A percentile compares a stretch with the other conserved stretches of the same genome.
phyloP scores from a whole-genome alignment of 2,329 filamentous ascomycete genomes.

The Fusarium chlamydosporum region DNA sequence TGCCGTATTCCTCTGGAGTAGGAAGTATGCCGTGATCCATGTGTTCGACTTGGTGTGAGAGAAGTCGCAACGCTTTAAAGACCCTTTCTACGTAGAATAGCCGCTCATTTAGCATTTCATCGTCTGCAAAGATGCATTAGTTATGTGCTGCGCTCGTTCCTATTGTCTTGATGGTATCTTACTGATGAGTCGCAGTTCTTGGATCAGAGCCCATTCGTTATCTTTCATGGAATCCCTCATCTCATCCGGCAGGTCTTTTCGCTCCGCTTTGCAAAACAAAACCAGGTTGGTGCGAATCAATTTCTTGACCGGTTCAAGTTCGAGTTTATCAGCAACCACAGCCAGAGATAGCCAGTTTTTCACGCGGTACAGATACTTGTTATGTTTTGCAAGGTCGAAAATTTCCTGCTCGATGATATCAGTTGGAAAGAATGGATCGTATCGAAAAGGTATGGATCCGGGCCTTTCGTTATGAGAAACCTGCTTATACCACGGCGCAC shows the following conservation, averaged over 20 bases:
- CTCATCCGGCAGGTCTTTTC: neutral
- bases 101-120: constrained; percentile 8
- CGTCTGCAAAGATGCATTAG: constrained; percentile 10
- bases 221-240: constrained; percentile 12
- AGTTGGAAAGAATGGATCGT: constrained; percentile 9
- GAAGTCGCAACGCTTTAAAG: constrained; percentile 23
- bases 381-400: neutral
- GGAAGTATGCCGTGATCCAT: constrained; percentile 27
- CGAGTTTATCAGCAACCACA: constrained; percentile 28
- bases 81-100: constrained; percentile 10
- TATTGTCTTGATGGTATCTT: neutral
- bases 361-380: constrained; percentile 14
- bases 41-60: constrained; percentile 28
- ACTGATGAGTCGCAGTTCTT: constrained; percentile 17
- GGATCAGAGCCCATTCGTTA: constrained; percentile 11
- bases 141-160: neutral
- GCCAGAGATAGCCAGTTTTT: constrained; percentile 38
- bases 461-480: neutral
- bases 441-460: too few species aligned
- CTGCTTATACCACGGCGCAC: neutral
- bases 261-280: constrained; percentile 10
- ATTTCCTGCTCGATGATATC: constrained; percentile 6
- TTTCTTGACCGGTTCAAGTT: neutral
- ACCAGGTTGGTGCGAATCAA: constrained; percentile 2
- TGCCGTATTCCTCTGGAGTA: constrained; percentile 2